Percentiles rank a stretch among this genome's conserved stretches.
Evolutionary conservation across 331 rosid species (phyloP).

Genomic region (Cydonia oblonga): DNA sequence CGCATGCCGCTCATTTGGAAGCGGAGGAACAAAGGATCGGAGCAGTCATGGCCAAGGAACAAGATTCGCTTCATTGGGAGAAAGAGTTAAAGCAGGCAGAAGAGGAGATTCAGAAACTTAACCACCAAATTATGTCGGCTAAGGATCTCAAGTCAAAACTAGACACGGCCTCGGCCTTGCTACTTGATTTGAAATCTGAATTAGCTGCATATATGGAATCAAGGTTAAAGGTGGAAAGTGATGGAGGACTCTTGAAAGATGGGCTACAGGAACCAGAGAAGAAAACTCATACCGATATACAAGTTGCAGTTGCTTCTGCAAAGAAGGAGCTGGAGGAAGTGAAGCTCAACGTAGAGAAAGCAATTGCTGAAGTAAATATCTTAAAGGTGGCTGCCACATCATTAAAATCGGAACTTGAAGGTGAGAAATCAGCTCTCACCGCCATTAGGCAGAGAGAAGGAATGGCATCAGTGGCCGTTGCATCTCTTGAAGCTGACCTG

Average conservation of each 20-base stretch:
- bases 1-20: conserved; percentile 86
- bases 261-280: conserved; percentile 34
- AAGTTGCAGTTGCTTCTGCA: conserved; percentile 55
- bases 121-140: conserved; percentile 54
- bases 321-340: conserved; percentile 76
- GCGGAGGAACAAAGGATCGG: conserved; percentile 89
- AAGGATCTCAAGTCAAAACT: conserved; percentile 82
- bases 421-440: conserved; percentile 54
- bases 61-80: conserved; percentile 83
- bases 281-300: conserved; percentile 37
- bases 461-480: conserved; percentile 67
- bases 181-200: conserved; percentile 76
- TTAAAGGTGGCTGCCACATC: conserved; percentile 78
- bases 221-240: conserved; percentile 45
- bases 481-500: conserved; percentile 78
- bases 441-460: conserved; percentile 69
- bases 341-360: conserved; percentile 79
- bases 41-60: conserved; percentile 81
- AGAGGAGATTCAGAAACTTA: conserved; percentile 67
- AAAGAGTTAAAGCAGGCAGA: conserved; percentile 84
- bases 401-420: conserved; percentile 66
- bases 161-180: conserved; percentile 64
- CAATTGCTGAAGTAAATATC: conserved; percentile 62
- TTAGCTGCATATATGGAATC: conserved; percentile 82
- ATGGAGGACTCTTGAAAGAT: conserved; percentile 25